Percentiles rank a stretch among this genome's conserved stretches.
Conservation (phyloP, 2,329 filamentous ascomycete species). For the Hymenoscyphus linearis region DNA sequence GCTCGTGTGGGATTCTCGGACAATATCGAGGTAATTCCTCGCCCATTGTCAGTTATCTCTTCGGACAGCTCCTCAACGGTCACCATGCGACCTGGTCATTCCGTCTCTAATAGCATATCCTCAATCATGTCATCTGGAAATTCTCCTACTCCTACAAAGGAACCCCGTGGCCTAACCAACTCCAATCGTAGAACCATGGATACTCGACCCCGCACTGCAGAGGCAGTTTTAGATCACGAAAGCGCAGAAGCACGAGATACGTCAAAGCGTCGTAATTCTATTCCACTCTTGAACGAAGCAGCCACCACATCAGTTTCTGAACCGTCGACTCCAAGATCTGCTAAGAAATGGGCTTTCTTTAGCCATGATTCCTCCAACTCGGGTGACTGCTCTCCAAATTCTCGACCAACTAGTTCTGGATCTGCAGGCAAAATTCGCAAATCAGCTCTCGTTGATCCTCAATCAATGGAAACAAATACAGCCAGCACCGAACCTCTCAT, state of each 20-base stretch:
- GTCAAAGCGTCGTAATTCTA: constrained; percentile 49
- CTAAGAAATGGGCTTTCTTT: constrained; percentile 33
- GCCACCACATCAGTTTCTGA: constrained; percentile 23
- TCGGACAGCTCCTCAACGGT: constrained; percentile 76
- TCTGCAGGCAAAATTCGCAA: constrained; percentile 31
- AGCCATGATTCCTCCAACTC: constrained; percentile 24
- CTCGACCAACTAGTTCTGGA: constrained; percentile 40
- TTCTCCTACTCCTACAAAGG: constrained; percentile 34
- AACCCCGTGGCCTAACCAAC: constrained; percentile 36
- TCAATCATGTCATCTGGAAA: constrained; percentile 65
- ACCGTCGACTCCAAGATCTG: constrained; percentile 30
- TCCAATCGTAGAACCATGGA: constrained; percentile 40
- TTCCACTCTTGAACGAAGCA: constrained; percentile 45
- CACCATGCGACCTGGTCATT: constrained; percentile 62
- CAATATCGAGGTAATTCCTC: constrained; percentile 74
- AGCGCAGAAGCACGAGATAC: constrained; percentile 36
- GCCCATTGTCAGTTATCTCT: constrained; percentile 77
- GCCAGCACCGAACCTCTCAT: constrained; percentile 20
- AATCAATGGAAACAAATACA: constrained; percentile 11
- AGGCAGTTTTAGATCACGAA: constrained; percentile 54
- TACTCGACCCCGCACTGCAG: constrained; percentile 63
- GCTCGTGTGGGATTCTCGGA: constrained; percentile 79
- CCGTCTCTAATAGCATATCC: constrained; percentile 72
- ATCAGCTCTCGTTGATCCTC: constrained; percentile 11
- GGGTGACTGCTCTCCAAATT: constrained; percentile 42